Base-by-base conservation (phyloP, 148 eudicot genomes). In the Fallopia convolvulus region DNA sequence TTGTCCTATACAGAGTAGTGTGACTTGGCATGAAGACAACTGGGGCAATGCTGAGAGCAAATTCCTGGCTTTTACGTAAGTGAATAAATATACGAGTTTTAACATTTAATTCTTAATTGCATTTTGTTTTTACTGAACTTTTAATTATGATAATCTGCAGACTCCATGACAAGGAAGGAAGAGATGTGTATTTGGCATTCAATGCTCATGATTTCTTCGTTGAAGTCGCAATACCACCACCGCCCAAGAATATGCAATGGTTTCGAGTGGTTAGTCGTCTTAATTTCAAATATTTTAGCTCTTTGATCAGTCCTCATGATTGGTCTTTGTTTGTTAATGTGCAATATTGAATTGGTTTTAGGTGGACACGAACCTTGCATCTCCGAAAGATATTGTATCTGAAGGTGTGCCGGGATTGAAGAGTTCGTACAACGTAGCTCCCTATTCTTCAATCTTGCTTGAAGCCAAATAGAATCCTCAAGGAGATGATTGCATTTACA, bases 1-100 rank as follows among this genome's bases (percentile, higher is more conserved):
- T 44, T 15, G 74, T 74, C 10, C 13, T 17, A 44, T 83, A 74
- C 91, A 91, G 97, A 80, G 79, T 49, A 92, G 89, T 21, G 94
- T 95, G 68, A 91, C 97, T 1, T 95, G 99, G 99, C 97, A 92
- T 76, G 99, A 95, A 85, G 89, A 91, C 83, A 92, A 95, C 77
- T 95, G 99, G 99, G 83, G 81, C 77, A 95, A 95, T 79, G 26
- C 70, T 50, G 99, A 92, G 85, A 92, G 97, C 83, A 95, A 90
- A 89, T 95, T 95, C 74, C 90, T 95, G 61, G 99, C 97, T 70
- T 90, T 95, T 80, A 95, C 94, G 99, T 95, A 87, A 88, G 99
- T 50, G 49, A 36, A 33, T 7, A 36, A 18, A 14, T 6, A 39
- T 15, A 15, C 5, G 10, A 10, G 41, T 65, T 23, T 1, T 32